phyloP scores from a whole-genome alignment of 768 basidiomycete genomes.

The Phlebiopsis flavidoalba region DNA sequence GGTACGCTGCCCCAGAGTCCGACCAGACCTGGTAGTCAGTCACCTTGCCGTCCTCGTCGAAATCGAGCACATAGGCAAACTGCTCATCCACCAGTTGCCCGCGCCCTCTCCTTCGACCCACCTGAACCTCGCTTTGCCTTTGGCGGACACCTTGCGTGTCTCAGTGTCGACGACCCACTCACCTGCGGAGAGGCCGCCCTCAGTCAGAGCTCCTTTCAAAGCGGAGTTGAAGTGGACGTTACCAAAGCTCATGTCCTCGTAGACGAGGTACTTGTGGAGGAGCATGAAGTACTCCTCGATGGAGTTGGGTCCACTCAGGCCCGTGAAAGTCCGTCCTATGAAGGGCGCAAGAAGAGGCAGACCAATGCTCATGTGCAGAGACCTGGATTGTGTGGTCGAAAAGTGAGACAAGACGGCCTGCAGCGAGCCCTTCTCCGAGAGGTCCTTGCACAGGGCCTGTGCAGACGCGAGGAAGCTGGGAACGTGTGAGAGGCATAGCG shows the following conservation, averaged over 20 bases:
- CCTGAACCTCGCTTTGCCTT: slow-evolving; percentile 49
- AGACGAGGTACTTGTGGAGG: slow-evolving; percentile 41
- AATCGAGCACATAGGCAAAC: slow-evolving; percentile 56
- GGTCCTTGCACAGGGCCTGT: slow-evolving; percentile 44
- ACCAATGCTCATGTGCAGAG: slow-evolving; percentile 52
- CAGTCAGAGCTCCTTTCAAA: not conserved
- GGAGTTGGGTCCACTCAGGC: slow-evolving; percentile 29
- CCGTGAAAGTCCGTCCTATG: slow-evolving; percentile 45
- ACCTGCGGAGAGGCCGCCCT: not conserved
- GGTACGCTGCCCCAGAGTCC: slow-evolving; percentile 59
- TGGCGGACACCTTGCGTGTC: slow-evolving; percentile 45
- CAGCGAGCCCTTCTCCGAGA: slow-evolving; percentile 39
- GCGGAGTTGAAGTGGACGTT: not conserved
- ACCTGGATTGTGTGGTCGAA: slow-evolving; percentile 38
- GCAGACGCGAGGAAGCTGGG: slow-evolving; percentile 40
- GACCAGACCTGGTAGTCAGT: slow-evolving; percentile 62
- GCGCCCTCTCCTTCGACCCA: slow-evolving; percentile 41
- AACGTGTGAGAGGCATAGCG: not conserved
- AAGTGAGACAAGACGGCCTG: slow-evolving; percentile 46
- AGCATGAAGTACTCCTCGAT: slow-evolving; percentile 45
- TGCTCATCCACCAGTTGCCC: slow-evolving; percentile 54
- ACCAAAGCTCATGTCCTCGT: slow-evolving; percentile 48
- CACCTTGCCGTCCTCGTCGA: slow-evolving; percentile 53
- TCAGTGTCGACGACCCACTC: slow-evolving; percentile 51
- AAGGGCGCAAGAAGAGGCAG: slow-evolving; percentile 53